Conservation (phyloP, 2,329 filamentous ascomycete genomes). For the Alternaria rosae region DNA sequence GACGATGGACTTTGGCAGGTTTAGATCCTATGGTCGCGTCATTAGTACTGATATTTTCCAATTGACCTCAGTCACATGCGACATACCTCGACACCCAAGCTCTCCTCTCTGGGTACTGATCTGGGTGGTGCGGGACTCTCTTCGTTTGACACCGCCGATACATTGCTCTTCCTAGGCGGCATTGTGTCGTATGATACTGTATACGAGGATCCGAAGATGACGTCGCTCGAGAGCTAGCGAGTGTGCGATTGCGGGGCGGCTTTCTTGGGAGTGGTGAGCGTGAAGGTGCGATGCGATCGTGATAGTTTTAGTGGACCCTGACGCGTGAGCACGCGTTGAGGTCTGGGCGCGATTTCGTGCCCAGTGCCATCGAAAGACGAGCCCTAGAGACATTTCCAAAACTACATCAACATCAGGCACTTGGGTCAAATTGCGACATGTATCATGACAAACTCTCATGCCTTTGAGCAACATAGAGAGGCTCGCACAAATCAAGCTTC, state of each 20-base stretch:
- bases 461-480: not conserved
- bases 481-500: not conserved
- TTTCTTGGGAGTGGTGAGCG: constrained; percentile 14
- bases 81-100: constrained; percentile 55
- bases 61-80: not conserved
- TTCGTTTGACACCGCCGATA: constrained; percentile 50
- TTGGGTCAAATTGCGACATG: too few relatives aligned
- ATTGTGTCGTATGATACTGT: constrained; percentile 39
- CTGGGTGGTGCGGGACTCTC: constrained; percentile 37
- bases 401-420: not conserved
- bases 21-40: constrained; percentile 62
- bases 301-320: constrained; percentile 27
- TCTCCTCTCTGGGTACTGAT: constrained; percentile 47
- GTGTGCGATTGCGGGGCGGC: constrained; percentile 7
- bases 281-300: constrained; percentile 18
- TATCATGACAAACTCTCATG: not conserved
- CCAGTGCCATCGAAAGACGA: not conserved
- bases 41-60: not conserved
- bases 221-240: not conserved
- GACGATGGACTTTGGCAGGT: constrained; percentile 81
- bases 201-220: not conserved
- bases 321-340: constrained; percentile 43
- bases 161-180: constrained; percentile 59
- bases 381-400: not conserved
- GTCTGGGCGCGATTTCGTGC: constrained; percentile 22